Base-by-base conservation (phyloP, 768 basidiomycete genomes). In the Mrakia gelida region DNA sequence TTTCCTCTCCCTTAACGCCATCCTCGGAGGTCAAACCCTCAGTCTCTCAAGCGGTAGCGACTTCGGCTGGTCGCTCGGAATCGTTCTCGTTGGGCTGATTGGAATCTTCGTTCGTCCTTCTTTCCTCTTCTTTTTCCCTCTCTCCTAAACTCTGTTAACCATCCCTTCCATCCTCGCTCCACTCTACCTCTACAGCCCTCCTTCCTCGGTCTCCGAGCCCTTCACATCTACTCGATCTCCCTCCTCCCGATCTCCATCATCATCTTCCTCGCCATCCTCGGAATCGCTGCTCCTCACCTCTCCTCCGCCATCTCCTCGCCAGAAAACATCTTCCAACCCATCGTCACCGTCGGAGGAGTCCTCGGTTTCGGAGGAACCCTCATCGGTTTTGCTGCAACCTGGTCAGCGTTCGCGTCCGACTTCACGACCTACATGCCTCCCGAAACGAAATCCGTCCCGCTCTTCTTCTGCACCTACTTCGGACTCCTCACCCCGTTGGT, bases 11-110 rank as follows among this genome's bases (percentile, higher is more conserved):
- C 84, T 91, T 73, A 89, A 90, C 73, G 88, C 87, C 78, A 91
- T 92, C 79, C 86, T 91, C 45, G 91, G 90, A 2, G 91, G 90
- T 0, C 90, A 92, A 81, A 86, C 89, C 3, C 85, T 92, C 26
- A 86, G 90, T 3, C 87, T 88, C 0, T 88, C 89, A 23, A 82
- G 81, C 16, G 85, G 85, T 56, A 85, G 87, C 28, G 85, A 81
- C 78, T 81, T 91, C 78, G 88, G 86, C 49, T 89, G 88, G 87
- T 87, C 81, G 72, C 89, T 95, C 38, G 93, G 93, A 3, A 94
- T 94, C 75, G 90, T 93, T 26, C 80, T 84, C 21, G 84, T 83
- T 0, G 82, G 82, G 28, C 74, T 83, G 28, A 83, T 84, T 65
- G 81, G 83, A 38, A 79, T 84, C 26, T 79, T 83, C 6, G 83